Base-by-base conservation (phyloP, 1,284 basidiomycete species). In the Vanrija sp. region DNA sequence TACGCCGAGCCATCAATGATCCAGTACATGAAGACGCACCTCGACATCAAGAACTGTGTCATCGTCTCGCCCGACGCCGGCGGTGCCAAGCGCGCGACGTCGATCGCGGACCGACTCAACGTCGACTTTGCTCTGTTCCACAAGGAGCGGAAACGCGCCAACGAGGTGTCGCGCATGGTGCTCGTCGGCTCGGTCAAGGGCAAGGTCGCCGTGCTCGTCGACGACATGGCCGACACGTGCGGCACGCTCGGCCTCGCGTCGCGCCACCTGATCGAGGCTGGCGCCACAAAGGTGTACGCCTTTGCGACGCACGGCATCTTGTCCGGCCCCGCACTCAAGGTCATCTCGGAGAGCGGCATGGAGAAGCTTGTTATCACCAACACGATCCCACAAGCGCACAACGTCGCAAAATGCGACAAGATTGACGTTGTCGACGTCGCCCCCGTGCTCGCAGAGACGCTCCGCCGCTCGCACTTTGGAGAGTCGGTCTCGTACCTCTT, bases 211-310 rank as follows among this genome's bases (percentile, higher is more conserved):
- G 91, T 99, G 61, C 82, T 99, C n/a, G 94, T 98, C 50, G 96
- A 98, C 82, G 96, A 99, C 80, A 99, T 99, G 96, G 93, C 96
- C 50, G 96, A 99, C 78, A 98, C 96, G 43, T 99, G 96, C 73
- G 96, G 96, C 43, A 99, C 96, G 55, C 83, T 99, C 52, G 93
- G 91, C 65, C 82, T 97, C 40, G 96, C 96, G 1, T 89, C 96
- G 4, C 81, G 85, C 62, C 90, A 95, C 67, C 83, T 99, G 43
- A 80, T 88, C 46, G 92, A 98, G 71, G 91, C 91, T 9, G 96
- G 96, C 2, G 95, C 93, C 12, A 78, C 81, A 45, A 85, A 86
- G 72, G 89, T 96, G 55, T 87, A 87, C 70, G 96, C 91, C 58
- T 86, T 98, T 71, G 96, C 98, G 57, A 99, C 96, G 43, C 96